Percentiles rank a stretch among this genome's conserved stretches.
phyloP scores from a whole-genome alignment of 139 green algal genomes.

The Zygnema circumcarinatum region DNA sequence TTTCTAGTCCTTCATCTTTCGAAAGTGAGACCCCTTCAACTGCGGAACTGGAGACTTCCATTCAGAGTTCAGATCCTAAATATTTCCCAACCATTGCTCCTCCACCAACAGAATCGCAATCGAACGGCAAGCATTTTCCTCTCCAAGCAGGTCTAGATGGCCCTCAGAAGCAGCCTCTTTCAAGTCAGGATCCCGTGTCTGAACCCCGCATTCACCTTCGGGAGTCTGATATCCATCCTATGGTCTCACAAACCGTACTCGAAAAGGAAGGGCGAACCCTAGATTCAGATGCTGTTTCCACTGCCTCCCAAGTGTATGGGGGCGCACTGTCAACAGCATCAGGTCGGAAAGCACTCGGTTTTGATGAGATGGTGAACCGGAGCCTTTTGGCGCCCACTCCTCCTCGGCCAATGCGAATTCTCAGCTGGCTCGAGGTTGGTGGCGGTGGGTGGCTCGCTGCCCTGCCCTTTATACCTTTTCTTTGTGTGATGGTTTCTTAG shows the following conservation, averaged over 20 bases:
- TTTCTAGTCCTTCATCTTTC: not conserved
- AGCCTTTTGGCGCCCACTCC: slow-evolving; percentile 43
- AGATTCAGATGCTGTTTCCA: not conserved
- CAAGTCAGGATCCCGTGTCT: no score
- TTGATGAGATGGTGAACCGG: slow-evolving; percentile 19
- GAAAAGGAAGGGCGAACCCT: not conserved
- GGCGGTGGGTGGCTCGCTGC: slow-evolving; percentile 3
- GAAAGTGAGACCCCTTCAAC: not conserved
- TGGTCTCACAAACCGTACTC: not conserved
- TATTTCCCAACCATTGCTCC: no score
- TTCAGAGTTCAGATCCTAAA: no score
- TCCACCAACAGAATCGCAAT: not conserved
- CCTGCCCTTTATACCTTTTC: not conserved
- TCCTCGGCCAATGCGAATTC: slow-evolving; percentile 40
- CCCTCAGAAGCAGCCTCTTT: no score
- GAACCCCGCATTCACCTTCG: no score
- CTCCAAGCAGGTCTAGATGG: not conserved
- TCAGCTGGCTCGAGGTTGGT: slow-evolving; percentile 48
- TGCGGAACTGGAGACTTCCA: not conserved
- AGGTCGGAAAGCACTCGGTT: slow-evolving; percentile 30
- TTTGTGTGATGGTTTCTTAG: not conserved
- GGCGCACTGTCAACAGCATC: slow-evolving; percentile 19
- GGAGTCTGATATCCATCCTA: no score
- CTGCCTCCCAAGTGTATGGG: not conserved
- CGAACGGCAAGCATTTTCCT: not conserved